These are phyloP conservation scores for Zalaria sp. DNA, from an alignment of 2,329 filamentous ascomycete species.

Conservation along the genomic window DNA sequence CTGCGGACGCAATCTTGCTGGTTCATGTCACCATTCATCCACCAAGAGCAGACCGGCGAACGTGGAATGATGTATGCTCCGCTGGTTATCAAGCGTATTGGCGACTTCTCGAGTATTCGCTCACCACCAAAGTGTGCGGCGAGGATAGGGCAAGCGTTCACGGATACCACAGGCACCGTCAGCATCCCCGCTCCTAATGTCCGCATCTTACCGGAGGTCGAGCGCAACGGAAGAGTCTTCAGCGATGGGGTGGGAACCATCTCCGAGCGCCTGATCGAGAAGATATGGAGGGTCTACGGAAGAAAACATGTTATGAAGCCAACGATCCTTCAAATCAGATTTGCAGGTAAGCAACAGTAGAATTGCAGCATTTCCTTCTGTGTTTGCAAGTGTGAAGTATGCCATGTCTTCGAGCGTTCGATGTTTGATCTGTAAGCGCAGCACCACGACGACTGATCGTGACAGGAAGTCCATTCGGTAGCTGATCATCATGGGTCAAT, in stretches of 20 bases:
- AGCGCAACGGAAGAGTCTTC: constrained; percentile 46
- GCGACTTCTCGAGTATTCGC: constrained; percentile 36
- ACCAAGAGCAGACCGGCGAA: constrained; percentile 9
- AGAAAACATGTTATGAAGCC: constrained; percentile 32
- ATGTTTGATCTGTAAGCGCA: too few species aligned
- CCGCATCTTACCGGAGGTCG: constrained; percentile 25
- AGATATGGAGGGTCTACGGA: constrained; percentile 45
- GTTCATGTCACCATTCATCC: constrained; percentile 41
- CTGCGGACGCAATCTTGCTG: constrained; percentile 57
- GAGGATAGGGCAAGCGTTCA: constrained; percentile 52
- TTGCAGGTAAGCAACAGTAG: constrained; percentile 26
- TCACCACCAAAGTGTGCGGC: constrained; percentile 45
- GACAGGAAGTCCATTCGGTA: too few species aligned
- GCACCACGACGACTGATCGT: too few species aligned
- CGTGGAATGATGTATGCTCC: constrained; percentile 16
- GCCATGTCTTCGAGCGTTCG: too few species aligned
- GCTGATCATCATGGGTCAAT: too few species aligned
- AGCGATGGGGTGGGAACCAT: constrained; percentile 71
- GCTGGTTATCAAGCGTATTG: constrained; percentile 30
- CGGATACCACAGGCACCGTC: constrained; percentile 56
- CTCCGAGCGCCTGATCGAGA: constrained; percentile 43
- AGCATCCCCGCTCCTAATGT: constrained; percentile 20
- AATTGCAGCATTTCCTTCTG: too few species aligned
- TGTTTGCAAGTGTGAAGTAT: too few species aligned
- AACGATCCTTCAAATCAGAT: constrained; percentile 62